phyloP scores from a whole-genome alignment of 176 grass and related monocot species.

The Panicum miliaceum region DNA sequence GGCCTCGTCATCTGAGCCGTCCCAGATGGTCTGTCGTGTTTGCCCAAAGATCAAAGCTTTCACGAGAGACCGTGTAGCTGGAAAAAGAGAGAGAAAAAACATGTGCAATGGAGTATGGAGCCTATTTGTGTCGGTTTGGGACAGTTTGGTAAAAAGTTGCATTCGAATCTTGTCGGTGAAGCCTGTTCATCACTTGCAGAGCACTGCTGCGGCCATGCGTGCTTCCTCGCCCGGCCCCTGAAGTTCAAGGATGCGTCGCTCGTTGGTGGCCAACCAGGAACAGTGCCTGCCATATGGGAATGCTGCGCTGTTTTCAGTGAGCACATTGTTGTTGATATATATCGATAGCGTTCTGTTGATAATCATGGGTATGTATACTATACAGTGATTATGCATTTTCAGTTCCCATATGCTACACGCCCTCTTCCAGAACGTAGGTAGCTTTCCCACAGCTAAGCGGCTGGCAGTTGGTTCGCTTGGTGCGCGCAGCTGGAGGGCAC shows the following conservation, averaged over 20 bases:
- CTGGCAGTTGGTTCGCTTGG: background rate
- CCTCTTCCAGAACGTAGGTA: background rate
- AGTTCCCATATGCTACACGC: no score
- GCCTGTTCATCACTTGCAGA: background rate
- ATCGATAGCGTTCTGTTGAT: background rate
- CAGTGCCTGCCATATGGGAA: background rate
- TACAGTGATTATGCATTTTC: no score
- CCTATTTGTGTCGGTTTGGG: slow-evolving; percentile 13
- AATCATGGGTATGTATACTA: no score
- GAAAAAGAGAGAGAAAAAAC: background rate
- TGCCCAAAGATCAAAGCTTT: background rate
- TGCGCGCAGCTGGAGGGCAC: slow-evolving; percentile 20
- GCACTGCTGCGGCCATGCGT: background rate
- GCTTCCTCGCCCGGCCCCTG: background rate
- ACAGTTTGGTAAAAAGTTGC: background rate
- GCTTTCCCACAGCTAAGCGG: background rate
- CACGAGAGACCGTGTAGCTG: background rate
- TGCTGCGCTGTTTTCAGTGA: background rate
- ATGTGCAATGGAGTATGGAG: no score
- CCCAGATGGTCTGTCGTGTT: background rate
- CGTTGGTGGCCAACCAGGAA: background rate
- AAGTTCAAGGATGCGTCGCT: background rate
- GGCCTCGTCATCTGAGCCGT: no score
- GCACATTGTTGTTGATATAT: background rate
- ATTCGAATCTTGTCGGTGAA: slow-evolving; percentile 20